Evolutionary conservation across 371 early-diverging fungal species (phyloP), one percentile per base, ranked within the genome.

Genomic region (Mucor racemosus): DNA sequence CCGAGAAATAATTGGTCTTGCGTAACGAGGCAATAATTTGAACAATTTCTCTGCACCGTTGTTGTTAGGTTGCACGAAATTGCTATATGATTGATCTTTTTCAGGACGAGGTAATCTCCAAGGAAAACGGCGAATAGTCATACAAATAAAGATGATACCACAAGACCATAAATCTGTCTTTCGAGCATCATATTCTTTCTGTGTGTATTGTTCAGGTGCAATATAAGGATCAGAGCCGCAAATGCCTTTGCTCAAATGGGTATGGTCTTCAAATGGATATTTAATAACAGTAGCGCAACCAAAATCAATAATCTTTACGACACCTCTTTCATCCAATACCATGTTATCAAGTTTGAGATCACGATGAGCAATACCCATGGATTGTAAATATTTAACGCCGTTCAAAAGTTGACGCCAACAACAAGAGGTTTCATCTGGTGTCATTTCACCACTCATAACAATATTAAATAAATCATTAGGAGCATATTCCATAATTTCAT

Each of bases 241-340:
- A 17, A 91, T 75, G 15, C 95, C 95, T 34, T 83, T 85, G 26
- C 86, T 88, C 64, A 81, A 68, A 39, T 81, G 80, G 33, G 84
- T 69, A 57, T 68, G 75, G 34, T 76, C 72, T 64, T 87, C 88
- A 78, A 90, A 93, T 0, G 91, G 90, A 44, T 86, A 81, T 58
- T 87, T 84, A 71, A 86, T 92, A 21, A 94, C 93, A 26, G 86
- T 86, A 13, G 95, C 90, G 56, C 91, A 92, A 9, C 98, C 97
- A 86, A 97, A 97, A 71, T 98, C 98, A 39, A 94, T 93, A 54
- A 97, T 90, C 73, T 97, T 97, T 62, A 97, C 78, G 11, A 89
- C 84, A 14, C 92, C 90, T 5, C 75, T 67, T 60, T 86, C 88
- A 39, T 85, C 84, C 64, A 94, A 71, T 21, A 94, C 79, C 64